These are phyloP conservation scores for Talinum fruticosum DNA, from an alignment of 148 eudicot genomes.

Conservation along the genomic window DNA sequence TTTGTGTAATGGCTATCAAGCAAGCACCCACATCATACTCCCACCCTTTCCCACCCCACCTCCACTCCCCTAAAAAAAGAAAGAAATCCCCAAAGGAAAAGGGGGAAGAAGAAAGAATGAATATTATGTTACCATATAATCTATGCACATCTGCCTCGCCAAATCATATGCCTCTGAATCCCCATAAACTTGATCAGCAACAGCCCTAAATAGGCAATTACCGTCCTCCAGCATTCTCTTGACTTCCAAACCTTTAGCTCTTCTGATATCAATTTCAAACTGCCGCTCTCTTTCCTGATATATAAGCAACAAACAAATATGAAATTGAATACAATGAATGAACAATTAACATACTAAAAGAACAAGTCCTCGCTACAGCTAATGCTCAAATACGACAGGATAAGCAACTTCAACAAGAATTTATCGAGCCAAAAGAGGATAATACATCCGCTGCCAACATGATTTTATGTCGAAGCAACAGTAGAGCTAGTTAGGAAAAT, in stretches of 20 bases:
- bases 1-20: not conserved
- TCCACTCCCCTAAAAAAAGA: not conserved
- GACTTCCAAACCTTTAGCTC: slow-evolving; percentile 85
- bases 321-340: not conserved
- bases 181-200: slow-evolving; percentile 99
- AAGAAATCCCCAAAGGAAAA: not conserved
- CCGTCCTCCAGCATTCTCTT: slow-evolving; percentile 93
- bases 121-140: slow-evolving; percentile 71
- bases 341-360: not conserved
- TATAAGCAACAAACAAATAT: slow-evolving; percentile 15
- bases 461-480: slow-evolving; percentile 6
- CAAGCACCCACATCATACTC: not conserved
- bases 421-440: not conserved
- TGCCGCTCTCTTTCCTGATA: slow-evolving; percentile 87
- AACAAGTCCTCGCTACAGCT: not conserved
- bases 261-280: slow-evolving; percentile 84
- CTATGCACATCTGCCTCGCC: slow-evolving; percentile 97
- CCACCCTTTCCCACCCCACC: not conserved
- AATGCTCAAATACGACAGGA: not conserved
- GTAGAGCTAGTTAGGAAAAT: not conserved
- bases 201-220: slow-evolving; percentile 95
- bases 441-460: not conserved
- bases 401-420: not conserved
- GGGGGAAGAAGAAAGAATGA: not conserved
- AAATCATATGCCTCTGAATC: slow-evolving; percentile 87